A percentile compares a stretch with the other conserved stretches of the same genome.
phyloP scores from a whole-genome alignment of 768 basidiomycete genomes.

The Suillus bovinus region DNA sequence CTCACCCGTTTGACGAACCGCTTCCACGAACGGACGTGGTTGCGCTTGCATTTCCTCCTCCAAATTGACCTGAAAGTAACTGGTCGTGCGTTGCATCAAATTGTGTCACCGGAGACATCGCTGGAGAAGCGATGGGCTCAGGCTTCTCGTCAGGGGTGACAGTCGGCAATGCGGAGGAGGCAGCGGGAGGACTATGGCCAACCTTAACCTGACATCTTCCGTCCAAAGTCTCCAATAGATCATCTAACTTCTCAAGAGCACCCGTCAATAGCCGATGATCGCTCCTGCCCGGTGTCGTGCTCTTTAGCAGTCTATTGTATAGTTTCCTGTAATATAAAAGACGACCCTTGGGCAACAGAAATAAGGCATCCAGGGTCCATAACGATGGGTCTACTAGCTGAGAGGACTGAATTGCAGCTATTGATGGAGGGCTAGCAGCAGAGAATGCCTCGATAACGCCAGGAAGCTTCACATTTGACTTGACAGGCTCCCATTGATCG shows the following conservation, averaged over 20 bases:
- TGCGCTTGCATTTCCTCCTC: slow-evolving; percentile 40
- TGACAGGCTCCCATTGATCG: slow-evolving; percentile 81
- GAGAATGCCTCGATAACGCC: slow-evolving; percentile 73
- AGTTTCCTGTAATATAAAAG: slow-evolving; percentile 92
- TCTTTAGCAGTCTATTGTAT: slow-evolving; percentile 82
- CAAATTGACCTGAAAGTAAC: slow-evolving; percentile 25
- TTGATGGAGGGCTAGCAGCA: slow-evolving; percentile 56
- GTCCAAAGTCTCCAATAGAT: slow-evolving; percentile 68
- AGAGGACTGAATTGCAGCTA: slow-evolving; percentile 35
- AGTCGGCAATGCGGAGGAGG: not conserved
- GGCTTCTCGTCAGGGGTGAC: not conserved
- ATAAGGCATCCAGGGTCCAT: slow-evolving; percentile 89
- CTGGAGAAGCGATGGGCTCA: slow-evolving; percentile 5
- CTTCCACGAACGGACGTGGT: slow-evolving; percentile 53
- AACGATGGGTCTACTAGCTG: slow-evolving; percentile 38
- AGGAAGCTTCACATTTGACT: slow-evolving; percentile 69
- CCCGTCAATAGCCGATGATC: slow-evolving; percentile 81
- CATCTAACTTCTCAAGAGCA: slow-evolving; percentile 80
- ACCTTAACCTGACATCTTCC: slow-evolving; percentile 47
- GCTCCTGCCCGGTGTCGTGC: slow-evolving; percentile 80
- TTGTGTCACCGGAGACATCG: slow-evolving; percentile 4
- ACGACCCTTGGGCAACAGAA: slow-evolving; percentile 81
- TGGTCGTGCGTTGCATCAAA: slow-evolving; percentile 6
- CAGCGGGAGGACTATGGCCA: slow-evolving; percentile 6
- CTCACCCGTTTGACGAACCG: slow-evolving; percentile 59